Conservation (phyloP, 2,329 filamentous ascomycete genomes). For the Fusarium robinianum region DNA sequence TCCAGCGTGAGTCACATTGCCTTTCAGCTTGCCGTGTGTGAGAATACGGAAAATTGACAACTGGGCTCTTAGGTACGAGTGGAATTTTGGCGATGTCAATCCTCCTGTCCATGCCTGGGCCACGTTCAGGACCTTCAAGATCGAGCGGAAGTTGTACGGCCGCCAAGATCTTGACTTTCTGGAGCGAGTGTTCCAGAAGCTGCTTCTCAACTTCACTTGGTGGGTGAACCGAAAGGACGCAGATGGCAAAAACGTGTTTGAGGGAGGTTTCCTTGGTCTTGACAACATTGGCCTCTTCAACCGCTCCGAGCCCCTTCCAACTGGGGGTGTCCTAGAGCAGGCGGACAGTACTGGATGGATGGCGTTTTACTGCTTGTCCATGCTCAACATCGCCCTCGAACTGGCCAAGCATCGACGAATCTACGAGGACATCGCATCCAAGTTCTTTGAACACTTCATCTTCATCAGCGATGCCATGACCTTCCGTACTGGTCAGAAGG, state of each 20-base stretch:
- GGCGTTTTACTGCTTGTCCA: slow-evolving; percentile 95
- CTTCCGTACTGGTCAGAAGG: slow-evolving; percentile 70
- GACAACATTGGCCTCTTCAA: slow-evolving; percentile 99
- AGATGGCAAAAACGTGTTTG: slow-evolving; percentile 96
- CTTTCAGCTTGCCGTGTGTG: background rate
- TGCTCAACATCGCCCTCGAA: slow-evolving; percentile 96
- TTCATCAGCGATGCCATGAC: slow-evolving; percentile 98
- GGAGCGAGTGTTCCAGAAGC: slow-evolving; percentile 94
- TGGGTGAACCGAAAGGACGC: slow-evolving; percentile 97
- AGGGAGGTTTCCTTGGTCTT: slow-evolving; percentile 91
- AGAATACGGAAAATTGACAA: slow-evolving; percentile 15
- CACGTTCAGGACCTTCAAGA: slow-evolving; percentile 95
- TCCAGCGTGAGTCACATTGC: slow-evolving; percentile 66
- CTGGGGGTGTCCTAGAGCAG: slow-evolving; percentile 90
- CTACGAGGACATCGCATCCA: slow-evolving; percentile 96
- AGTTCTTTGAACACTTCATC: slow-evolving; percentile 99
- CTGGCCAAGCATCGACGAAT: slow-evolving; percentile 92
- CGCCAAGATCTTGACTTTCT: slow-evolving; percentile 94
- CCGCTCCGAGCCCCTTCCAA: slow-evolving; percentile 90
- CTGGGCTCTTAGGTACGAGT: slow-evolving; percentile 67
- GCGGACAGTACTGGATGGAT: slow-evolving; percentile 99
- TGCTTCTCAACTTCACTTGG: slow-evolving; percentile 97
- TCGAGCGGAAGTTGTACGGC: slow-evolving; percentile 96
- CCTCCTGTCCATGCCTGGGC: slow-evolving; percentile 97
- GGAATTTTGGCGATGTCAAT: slow-evolving; percentile 98